Evolutionary conservation across 352 stramenopile species (phyloP), one percentile per base, ranked within the genome.

Genomic region (Phytophthora parvispora): DNA sequence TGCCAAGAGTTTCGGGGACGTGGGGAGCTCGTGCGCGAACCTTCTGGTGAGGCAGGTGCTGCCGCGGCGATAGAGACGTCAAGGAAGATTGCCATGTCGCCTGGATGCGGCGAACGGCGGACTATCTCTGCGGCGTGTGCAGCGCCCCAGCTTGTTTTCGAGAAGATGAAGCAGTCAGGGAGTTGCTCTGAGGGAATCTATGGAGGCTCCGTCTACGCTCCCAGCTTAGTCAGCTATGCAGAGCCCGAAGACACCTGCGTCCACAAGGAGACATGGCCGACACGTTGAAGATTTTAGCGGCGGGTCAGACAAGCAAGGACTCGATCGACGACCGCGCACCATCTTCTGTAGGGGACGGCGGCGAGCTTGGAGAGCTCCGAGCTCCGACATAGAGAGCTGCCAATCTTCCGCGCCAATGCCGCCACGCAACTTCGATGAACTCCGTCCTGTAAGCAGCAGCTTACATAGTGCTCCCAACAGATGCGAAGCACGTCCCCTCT

Each of bases 81-180:
- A 69, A 52, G 8, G 31, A 56, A 45, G 32, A 6, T 18, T 13
- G n/a, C 34, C 1, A 55, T 56, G 61, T 51, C n/a, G 55, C 63
- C 50, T 72, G 66, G 43, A 74, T 57, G 43, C 54, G 52, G 22
- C 43, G 20, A 12, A 10, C 4, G 6, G n/a, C 40, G 38, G 53
- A 65, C 61, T 22, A 74, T 69, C 51, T 60, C 36, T 69, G 50
- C 31, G 28, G 59, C 51, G 34, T 63, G n/a, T 64, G 34, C 64
- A 72, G 62, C 64, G 27, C 50, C 40, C 34, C 58, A 73, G 58
- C 20, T 20, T 73, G 65, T 68, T 73, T 64, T 53, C 58, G 32
- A 73, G 65, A 73, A 73, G 40, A 36, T 62, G 25, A 49, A 47
- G 38, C 40, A 49, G 49, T 72, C 64, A 71, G 4, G 12, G 34